Percentiles rank a stretch among this genome's conserved stretches.
phyloP scores from a whole-genome alignment of 345 rosid species.

The Lepidium sativum region DNA sequence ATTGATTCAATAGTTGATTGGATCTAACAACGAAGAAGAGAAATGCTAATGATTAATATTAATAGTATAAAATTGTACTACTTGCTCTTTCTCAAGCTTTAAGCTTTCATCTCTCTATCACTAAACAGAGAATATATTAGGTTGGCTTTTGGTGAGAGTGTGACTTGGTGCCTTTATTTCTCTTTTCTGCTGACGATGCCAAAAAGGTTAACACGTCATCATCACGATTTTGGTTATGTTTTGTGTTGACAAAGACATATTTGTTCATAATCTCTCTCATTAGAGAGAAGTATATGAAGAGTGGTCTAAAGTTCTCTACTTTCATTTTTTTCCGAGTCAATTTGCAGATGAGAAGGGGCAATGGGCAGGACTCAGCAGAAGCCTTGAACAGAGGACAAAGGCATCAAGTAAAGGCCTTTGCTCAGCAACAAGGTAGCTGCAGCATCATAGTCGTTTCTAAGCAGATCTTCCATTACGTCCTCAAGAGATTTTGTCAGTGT shows the following conservation, averaged over 20 bases:
- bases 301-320: not conserved
- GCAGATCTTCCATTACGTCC: conserved; percentile 38
- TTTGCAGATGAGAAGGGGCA: conserved; percentile 6
- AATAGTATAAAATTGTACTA: not conserved
- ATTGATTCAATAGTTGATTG: not conserved
- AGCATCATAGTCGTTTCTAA: conserved; percentile 36
- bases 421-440: conserved; percentile 43
- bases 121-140: not conserved
- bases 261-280: too few species aligned
- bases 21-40: not conserved
- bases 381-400: conserved; percentile 28
- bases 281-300: not conserved
- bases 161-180: conserved; percentile 4
- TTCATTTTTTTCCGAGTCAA: not conserved
- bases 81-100: not conserved
- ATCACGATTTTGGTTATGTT: too few species aligned
- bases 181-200: not conserved
- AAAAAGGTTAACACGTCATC: conserved; percentile 9
- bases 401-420: conserved; percentile 45
- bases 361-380: conserved; percentile 29
- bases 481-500: conserved; percentile 39
- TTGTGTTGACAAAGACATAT: too few species aligned
- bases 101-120: not conserved
- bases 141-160: conserved; percentile 9
- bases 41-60: not conserved